Conservation (phyloP, 2,329 filamentous ascomycete species). For the Fusarium pilosicola region DNA sequence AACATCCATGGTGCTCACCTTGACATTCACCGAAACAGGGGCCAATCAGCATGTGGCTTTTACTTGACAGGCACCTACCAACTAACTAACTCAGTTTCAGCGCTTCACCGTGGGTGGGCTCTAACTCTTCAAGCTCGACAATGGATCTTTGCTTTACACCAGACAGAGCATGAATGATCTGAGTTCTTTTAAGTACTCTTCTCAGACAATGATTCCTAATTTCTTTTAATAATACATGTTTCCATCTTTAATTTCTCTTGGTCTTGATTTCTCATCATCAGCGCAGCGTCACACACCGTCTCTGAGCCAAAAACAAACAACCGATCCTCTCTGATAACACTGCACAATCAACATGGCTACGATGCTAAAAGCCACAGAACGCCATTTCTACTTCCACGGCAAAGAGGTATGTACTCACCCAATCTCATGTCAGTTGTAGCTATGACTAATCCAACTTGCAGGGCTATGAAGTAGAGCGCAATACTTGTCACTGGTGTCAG, state of each 20-base stretch:
- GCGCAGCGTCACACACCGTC: background rate
- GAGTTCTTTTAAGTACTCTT: background rate
- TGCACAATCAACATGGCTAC: background rate
- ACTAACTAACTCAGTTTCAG: background rate
- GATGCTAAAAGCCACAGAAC: slow-evolving; percentile 59
- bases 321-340: background rate
- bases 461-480: slow-evolving; percentile 52
- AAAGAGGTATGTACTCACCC: slow-evolving; percentile 42
- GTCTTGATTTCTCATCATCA: background rate
- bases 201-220: background rate
- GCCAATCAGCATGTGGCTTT: slow-evolving; percentile 22
- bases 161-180: background rate
- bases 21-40: background rate
- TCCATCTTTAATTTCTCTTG: background rate
- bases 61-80: slow-evolving; percentile 9
- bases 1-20: background rate
- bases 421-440: background rate
- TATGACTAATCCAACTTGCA: slow-evolving; percentile 29
- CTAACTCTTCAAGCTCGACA: background rate
- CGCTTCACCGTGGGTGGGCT: slow-evolving; percentile 2
- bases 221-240: too few relatives aligned
- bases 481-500: slow-evolving; percentile 70
- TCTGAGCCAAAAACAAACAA: background rate
- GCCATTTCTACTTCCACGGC: slow-evolving; percentile 63
- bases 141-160: background rate